These are phyloP conservation scores for Tylopilus felleus DNA, from an alignment of 768 basidiomycete genomes.

Conservation along the genomic window DNA sequence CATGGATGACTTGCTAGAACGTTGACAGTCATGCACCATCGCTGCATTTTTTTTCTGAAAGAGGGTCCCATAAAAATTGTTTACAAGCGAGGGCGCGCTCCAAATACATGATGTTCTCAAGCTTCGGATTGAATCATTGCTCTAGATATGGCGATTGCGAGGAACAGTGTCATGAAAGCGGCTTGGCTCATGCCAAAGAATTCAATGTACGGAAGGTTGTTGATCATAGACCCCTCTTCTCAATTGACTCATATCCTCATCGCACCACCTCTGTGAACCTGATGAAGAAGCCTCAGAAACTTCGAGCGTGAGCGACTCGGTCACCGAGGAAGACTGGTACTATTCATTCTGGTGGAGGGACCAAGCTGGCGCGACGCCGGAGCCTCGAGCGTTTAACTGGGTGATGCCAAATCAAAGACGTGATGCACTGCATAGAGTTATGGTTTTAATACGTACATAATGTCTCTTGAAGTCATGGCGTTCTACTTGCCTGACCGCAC, in stretches of 20 bases:
- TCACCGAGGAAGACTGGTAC: too few species aligned
- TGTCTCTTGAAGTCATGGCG: too few species aligned
- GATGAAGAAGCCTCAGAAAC: neutral
- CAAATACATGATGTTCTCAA: too few species aligned
- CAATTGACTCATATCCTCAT: neutral
- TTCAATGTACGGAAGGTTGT: neutral
- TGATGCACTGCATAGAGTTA: too few species aligned
- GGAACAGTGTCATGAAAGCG: neutral
- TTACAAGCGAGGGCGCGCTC: neutral
- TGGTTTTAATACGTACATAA: too few species aligned
- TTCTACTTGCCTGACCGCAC: too few species aligned
- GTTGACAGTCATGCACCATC: neutral
- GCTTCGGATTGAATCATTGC: neutral
- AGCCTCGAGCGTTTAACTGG: too few species aligned
- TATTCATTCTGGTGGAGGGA: too few species aligned
- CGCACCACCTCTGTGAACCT: slow-evolving; percentile 1
- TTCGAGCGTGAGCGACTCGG: too few species aligned
- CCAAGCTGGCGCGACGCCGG: too few species aligned
- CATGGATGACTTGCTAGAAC: too few species aligned
- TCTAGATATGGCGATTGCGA: slow-evolving; percentile 4
- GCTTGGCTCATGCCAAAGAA: neutral
- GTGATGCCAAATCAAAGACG: too few species aligned
- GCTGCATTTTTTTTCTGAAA: neutral
- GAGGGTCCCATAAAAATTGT: neutral
- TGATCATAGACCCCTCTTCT: neutral